These are phyloP conservation scores for Colletotrichum liaoningense DNA, from an alignment of 2,329 filamentous ascomycete genomes.

Conservation along the genomic window DNA sequence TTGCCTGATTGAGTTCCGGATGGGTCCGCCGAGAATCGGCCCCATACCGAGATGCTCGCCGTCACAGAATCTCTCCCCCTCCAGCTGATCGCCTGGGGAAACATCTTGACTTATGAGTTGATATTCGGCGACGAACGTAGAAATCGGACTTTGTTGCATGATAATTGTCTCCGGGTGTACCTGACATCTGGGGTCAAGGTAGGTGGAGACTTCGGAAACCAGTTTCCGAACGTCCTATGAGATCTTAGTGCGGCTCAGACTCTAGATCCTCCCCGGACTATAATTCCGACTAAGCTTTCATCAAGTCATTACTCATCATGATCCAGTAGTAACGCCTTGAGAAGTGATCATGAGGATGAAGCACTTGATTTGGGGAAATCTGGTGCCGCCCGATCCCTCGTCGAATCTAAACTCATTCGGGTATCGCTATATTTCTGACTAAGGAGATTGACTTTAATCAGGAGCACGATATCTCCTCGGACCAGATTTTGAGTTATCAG, in stretches of 20 bases:
- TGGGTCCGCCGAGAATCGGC: constrained; percentile 10
- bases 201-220: constrained; percentile 19
- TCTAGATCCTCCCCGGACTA: neutral
- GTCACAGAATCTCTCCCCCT: neutral
- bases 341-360: neutral
- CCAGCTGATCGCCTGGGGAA: neutral
- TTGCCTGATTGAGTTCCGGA: constrained; percentile 17
- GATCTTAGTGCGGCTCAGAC: neutral
- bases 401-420: neutral
- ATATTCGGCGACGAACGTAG: neutral
- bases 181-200: neutral
- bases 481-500: neutral
- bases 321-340: neutral
- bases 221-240: constrained; percentile 23
- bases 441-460: neutral
- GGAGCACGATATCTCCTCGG: neutral
- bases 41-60: neutral
- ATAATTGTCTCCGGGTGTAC: neutral
- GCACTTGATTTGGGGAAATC: neutral
- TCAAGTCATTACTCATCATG: neutral
- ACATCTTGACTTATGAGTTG: neutral
- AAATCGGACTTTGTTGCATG: neutral
- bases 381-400: neutral
- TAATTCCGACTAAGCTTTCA: neutral
- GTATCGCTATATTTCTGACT: neutral